These are phyloP conservation scores for Glycine latifolia DNA, from an alignment of 306 rosid species.

Conservation along the genomic window DNA sequence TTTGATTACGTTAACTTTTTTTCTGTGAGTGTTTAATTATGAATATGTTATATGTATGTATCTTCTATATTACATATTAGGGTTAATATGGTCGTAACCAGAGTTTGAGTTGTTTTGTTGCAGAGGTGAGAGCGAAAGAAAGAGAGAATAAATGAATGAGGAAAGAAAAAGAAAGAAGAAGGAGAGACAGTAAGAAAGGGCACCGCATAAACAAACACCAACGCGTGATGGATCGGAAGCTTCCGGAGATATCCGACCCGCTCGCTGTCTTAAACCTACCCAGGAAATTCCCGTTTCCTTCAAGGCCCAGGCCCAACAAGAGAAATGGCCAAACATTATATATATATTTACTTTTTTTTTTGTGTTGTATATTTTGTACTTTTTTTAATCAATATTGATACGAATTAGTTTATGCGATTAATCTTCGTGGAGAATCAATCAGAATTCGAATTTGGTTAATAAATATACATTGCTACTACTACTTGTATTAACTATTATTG, in stretches of 20 bases:
- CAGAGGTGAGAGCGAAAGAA: slow-evolving; percentile 2
- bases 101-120: slow-evolving; percentile 2
- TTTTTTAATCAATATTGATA: no score
- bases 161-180: neutral
- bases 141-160: neutral
- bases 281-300: neutral
- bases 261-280: slow-evolving; percentile 38
- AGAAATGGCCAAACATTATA: neutral
- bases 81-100: neutral
- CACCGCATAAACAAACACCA: slow-evolving; percentile 24
- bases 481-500: no score
- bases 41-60: neutral
- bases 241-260: slow-evolving; percentile 48
- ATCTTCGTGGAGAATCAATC: no score
- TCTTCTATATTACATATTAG: slow-evolving; percentile 1
- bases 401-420: no score
- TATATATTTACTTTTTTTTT: no score
- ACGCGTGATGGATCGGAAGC: slow-evolving; percentile 41
- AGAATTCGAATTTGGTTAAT: no score
- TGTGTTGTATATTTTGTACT: no score
- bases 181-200: slow-evolving; percentile 20
- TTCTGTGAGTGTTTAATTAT: neutral
- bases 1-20: neutral
- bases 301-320: neutral
- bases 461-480: no score